These are phyloP conservation scores for Suillus plorans DNA, from an alignment of 768 basidiomycete genomes.

Conservation along the genomic window DNA sequence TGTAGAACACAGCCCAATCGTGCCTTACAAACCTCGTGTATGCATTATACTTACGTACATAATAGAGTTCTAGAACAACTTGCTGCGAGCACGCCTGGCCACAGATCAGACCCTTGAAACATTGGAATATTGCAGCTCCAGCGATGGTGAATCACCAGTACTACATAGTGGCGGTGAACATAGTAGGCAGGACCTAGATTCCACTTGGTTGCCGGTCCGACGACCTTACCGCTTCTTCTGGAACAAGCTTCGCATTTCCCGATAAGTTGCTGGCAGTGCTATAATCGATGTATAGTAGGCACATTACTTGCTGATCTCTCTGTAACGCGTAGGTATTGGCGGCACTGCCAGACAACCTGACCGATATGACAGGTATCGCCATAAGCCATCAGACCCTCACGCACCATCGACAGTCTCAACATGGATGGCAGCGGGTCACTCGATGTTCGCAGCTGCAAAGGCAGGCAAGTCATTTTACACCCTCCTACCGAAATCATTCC, in stretches of 20 bases:
- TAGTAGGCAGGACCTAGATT: too few relatives aligned
- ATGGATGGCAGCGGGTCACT: constrained; percentile 19
- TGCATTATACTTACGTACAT: too few relatives aligned
- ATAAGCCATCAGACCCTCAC: constrained; percentile 14
- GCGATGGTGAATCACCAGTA: too few relatives aligned
- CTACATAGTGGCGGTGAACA: too few relatives aligned
- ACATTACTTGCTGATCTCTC: not conserved
- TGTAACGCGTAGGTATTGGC: constrained; percentile 15
- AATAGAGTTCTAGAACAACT: too few relatives aligned
- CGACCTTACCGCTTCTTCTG: constrained; percentile 16
- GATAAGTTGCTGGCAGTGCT: constrained; percentile 18
- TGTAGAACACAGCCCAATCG: not conserved
- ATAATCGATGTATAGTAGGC: constrained; percentile 19
- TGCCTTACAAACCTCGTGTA: not conserved
- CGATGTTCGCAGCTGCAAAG: constrained; percentile 21
- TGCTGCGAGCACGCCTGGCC: too few relatives aligned
- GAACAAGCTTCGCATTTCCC: constrained; percentile 18
- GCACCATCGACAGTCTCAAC: constrained; percentile 15
- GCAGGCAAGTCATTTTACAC: constrained; percentile 14
- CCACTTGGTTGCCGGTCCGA: too few relatives aligned
- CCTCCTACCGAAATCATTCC: constrained; percentile 7
- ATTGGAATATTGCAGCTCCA: too few relatives aligned
- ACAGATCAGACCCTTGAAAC: too few relatives aligned
- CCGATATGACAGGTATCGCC: constrained; percentile 20
- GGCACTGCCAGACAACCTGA: constrained; percentile 8